A percentile compares a stretch with the other conserved stretches of the same genome.
These are phyloP conservation scores for Cryptococcus floricola DNA, from an alignment of 1,284 basidiomycete species.

Conservation along the genomic window DNA sequence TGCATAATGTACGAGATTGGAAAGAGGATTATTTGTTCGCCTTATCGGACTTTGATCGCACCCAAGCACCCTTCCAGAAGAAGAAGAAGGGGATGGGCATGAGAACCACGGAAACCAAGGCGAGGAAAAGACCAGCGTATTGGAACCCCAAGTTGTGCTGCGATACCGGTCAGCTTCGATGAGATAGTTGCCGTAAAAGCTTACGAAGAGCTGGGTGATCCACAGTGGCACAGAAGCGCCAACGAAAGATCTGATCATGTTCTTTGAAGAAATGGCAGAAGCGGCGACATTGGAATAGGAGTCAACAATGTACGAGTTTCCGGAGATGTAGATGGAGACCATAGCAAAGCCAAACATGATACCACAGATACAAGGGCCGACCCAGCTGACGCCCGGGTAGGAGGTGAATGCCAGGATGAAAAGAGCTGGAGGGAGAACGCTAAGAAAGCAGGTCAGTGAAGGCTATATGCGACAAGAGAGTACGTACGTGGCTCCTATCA, in stretches of 20 bases:
- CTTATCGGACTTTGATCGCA: constrained; percentile 7
- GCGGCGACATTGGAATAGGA: constrained; percentile 36
- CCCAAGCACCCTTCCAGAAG: constrained; percentile 37
- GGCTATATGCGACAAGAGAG: neutral
- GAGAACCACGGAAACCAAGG: constrained; percentile 27
- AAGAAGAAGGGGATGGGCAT: constrained; percentile 41
- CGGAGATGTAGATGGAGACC: constrained; percentile 44
- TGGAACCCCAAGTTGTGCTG: constrained; percentile 36
- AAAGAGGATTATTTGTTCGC: neutral
- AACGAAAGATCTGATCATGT: constrained; percentile 50
- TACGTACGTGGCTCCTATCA: constrained; percentile 24
- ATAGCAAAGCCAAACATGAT: constrained; percentile 38
- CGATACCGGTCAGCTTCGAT: neutral
- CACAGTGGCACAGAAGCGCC: constrained; percentile 47
- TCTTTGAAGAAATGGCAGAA: constrained; percentile 53
- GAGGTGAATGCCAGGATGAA: constrained; percentile 48
- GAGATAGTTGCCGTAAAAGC: neutral
- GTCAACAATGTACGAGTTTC: constrained; percentile 45
- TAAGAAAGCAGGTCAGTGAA: neutral
- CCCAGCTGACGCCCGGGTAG: constrained; percentile 35
- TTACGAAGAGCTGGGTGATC: constrained; percentile 31
- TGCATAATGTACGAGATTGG: no score
- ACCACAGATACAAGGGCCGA: constrained; percentile 34
- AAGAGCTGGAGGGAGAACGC: constrained; percentile 46
- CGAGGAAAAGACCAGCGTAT: constrained; percentile 35